phyloP scores from a whole-genome alignment of 2,329 filamentous ascomycete genomes.

The Colletotrichum agaves region DNA sequence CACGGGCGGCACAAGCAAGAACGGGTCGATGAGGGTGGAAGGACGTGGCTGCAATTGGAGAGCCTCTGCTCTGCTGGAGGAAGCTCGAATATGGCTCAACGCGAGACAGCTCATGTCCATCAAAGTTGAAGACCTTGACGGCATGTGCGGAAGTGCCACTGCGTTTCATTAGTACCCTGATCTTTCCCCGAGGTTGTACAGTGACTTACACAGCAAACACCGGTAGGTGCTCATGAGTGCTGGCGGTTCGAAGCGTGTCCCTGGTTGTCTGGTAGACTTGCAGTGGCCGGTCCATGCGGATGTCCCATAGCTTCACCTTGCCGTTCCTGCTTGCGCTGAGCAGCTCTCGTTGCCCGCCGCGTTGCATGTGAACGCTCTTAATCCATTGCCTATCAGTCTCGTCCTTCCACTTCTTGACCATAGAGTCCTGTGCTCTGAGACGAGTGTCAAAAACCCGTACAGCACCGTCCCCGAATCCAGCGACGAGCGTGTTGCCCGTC shows the following conservation, averaged over 20 bases:
- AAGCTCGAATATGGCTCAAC: constrained; percentile 93
- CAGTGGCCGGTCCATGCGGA: constrained; percentile 83
- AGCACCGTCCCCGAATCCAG: constrained; percentile 95
- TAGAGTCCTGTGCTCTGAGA: constrained; percentile 83
- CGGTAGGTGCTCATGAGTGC: constrained; percentile 94
- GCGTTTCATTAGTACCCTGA: constrained; percentile 43
- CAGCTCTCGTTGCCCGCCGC: constrained; percentile 91
- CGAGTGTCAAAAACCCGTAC: constrained; percentile 95
- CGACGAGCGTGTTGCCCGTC: constrained; percentile 94
- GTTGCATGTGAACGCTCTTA: constrained; percentile 95
- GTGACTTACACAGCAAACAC: constrained; percentile 90
- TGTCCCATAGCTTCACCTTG: constrained; percentile 95
- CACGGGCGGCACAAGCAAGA: constrained; percentile 85
- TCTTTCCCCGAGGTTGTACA: background rate
- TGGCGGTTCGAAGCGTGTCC: constrained; percentile 84
- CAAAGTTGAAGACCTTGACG: constrained; percentile 93
- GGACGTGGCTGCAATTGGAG: constrained; percentile 86
- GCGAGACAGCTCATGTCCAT: constrained; percentile 80
- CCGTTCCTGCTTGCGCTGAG: constrained; percentile 91
- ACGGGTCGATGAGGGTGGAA: constrained; percentile 97
- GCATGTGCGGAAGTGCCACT: constrained; percentile 89
- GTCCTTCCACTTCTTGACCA: constrained; percentile 97
- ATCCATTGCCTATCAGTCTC: constrained; percentile 89
- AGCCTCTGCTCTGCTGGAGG: constrained; percentile 80
- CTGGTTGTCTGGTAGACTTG: constrained; percentile 79